Conservation (phyloP, 768 basidiomycete species). For the Ephemerocybe angulata region DNA sequence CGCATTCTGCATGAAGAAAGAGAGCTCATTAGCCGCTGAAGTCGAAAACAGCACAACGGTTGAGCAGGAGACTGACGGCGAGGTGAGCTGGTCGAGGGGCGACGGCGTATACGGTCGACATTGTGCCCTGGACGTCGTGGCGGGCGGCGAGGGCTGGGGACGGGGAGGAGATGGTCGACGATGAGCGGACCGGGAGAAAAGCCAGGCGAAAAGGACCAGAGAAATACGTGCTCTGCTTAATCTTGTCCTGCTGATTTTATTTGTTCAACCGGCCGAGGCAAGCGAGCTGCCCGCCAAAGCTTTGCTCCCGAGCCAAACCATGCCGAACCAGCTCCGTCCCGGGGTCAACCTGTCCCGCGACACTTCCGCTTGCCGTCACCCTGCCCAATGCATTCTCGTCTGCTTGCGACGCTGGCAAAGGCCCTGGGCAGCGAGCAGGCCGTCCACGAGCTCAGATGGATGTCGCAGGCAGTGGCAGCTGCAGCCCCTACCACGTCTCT, state of each 20-base stretch:
- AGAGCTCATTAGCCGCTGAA: constrained; percentile 41
- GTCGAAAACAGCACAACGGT: constrained; percentile 34
- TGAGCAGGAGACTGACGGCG: constrained; percentile 22
- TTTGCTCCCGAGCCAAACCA: constrained; percentile 17
- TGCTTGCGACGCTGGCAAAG: constrained; percentile 24
- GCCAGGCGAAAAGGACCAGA: constrained; percentile 12
- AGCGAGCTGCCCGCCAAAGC: constrained; percentile 7
- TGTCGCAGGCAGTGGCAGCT: constrained; percentile 27
- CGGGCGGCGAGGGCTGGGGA: constrained; percentile 18
- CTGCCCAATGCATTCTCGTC: constrained; percentile 23
- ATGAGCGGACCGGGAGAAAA: constrained; percentile 29
- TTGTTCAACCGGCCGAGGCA: constrained; percentile 13
- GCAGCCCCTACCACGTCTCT: constrained; percentile 22
- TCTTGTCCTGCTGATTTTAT: constrained; percentile 26
- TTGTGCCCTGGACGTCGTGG: constrained; percentile 20
- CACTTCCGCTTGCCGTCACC: no score
- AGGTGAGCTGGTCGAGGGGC: constrained; percentile 34
- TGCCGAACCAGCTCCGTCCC: constrained; percentile 11
- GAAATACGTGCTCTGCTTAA: constrained; percentile 12
- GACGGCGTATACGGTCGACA: constrained; percentile 36
- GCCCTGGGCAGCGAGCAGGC: constrained; percentile 37
- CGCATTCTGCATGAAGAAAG: constrained; percentile 25
- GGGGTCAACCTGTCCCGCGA: constrained; percentile 6
- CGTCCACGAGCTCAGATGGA: constrained; percentile 40
- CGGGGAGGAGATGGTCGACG: constrained; percentile 21